Conservation (phyloP, 1,284 basidiomycete genomes). For the Cutaneotrichosporon cavernicola region DNA sequence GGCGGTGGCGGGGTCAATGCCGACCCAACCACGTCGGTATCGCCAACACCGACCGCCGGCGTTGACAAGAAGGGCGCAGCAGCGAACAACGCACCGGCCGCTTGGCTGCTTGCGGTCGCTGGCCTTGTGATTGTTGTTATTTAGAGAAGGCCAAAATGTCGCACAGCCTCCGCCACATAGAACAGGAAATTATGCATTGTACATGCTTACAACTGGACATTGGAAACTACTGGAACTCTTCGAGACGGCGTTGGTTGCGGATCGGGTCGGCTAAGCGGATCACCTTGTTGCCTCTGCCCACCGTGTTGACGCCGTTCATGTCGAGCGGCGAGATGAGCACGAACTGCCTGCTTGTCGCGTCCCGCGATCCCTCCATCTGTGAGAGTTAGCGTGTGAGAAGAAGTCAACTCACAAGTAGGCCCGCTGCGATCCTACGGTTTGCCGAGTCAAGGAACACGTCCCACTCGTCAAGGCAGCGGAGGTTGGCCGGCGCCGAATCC, state of each 20-base stretch:
- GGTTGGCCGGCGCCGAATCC: conserved; percentile 90
- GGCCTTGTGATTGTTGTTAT: background rate
- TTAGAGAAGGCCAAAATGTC: background rate
- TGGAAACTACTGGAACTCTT: conserved; percentile 2
- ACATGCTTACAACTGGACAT: background rate
- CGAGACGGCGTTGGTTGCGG: conserved; percentile 33
- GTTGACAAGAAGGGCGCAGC: background rate
- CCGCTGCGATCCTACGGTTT: conserved; percentile 86
- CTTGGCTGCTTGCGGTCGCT: background rate
- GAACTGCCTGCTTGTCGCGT: conserved; percentile 81
- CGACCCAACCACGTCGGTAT: background rate
- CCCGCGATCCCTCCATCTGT: conserved; percentile 80
- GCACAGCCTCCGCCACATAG: background rate
- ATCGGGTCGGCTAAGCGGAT: conserved; percentile 46
- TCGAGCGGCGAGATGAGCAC: conserved; percentile 78
- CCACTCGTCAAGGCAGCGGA: conserved; percentile 85
- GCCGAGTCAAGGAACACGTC: conserved; percentile 96
- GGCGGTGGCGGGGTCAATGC: conserved; percentile 1
- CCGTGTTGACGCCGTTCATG: conserved; percentile 43
- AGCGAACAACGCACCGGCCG: background rate
- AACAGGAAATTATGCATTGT: conserved; percentile 1
- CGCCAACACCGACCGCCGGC: background rate
- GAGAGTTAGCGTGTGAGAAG: conserved; percentile 9
- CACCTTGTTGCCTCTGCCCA: conserved; percentile 36
- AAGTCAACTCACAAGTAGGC: conserved; percentile 71